A percentile compares a stretch with the other conserved stretches of the same genome.
phyloP scores from a whole-genome alignment of 257 asterid genomes.

The Fraxinus excelsior region DNA sequence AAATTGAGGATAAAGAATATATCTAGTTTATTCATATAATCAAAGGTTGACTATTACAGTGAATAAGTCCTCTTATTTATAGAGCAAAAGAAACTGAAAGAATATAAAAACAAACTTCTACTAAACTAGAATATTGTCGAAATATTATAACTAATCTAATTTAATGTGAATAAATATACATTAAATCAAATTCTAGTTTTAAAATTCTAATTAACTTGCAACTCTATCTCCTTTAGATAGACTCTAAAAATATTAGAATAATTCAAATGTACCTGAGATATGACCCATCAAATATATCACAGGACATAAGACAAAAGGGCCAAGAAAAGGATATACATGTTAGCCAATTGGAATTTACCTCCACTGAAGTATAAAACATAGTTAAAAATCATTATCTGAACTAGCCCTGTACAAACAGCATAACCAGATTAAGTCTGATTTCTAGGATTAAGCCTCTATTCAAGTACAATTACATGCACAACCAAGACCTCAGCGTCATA shows the following conservation, averaged over 20 bases:
- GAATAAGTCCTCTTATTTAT: no score
- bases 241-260: neutral
- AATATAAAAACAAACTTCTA: no score
- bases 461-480: neutral
- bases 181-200: no score
- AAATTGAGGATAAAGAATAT: no score
- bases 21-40: no score
- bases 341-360: neutral
- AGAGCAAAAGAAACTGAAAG: no score
- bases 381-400: neutral
- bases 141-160: no score
- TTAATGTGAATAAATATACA: no score
- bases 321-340: neutral
- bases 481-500: neutral
- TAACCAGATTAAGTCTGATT: neutral
- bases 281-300: neutral
- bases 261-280: neutral
- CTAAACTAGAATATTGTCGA: no score
- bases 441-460: no score
- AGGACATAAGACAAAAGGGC: neutral
- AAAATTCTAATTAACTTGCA: no score
- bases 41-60: no score
- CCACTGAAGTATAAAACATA: neutral
- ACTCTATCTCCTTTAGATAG: neutral
- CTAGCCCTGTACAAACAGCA: neutral